Percentiles rank a stretch among this genome's conserved stretches.
Conservation (phyloP, 805 yeast genomes). For the Starmerella ratchasimensis region DNA sequence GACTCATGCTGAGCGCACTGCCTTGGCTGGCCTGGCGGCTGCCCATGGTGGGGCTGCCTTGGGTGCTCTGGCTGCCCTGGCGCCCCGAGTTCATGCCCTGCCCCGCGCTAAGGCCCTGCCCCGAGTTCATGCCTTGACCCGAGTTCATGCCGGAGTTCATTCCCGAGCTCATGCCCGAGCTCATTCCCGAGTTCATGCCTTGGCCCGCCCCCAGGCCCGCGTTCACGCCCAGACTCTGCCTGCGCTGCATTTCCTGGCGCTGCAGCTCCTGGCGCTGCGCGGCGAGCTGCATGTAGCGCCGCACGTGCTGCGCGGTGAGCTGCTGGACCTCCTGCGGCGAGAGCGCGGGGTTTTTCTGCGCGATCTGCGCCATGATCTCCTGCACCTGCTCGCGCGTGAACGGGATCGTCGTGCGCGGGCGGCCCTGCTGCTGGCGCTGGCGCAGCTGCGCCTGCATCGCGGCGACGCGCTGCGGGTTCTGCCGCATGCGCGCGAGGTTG, state of each 20-base stretch:
- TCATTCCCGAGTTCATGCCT: slow-evolving; percentile 8
- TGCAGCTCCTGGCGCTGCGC: slow-evolving; percentile 4
- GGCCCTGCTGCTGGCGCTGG: not conserved
- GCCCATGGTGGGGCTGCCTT: not conserved
- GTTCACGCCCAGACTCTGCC: too few species aligned
- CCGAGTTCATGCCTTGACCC: too few species aligned
- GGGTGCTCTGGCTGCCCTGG: not conserved
- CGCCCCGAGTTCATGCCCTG: too few species aligned
- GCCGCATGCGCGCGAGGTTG: not conserved
- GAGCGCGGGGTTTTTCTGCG: slow-evolving; percentile 16
- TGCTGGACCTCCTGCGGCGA: slow-evolving; percentile 20
- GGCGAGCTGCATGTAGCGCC: slow-evolving; percentile 17
- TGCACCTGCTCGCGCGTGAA: slow-evolving; percentile 17
- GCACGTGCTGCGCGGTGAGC: slow-evolving; percentile 17
- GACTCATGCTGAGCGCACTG: too few species aligned
- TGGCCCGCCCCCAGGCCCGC: not conserved
- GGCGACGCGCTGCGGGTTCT: not conserved
- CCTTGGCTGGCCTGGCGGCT: not conserved
- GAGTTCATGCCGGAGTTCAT: not conserved
- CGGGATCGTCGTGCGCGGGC: slow-evolving; percentile 9
- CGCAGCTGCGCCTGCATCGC: not conserved
- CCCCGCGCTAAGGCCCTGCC: too few species aligned
- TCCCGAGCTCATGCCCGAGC: slow-evolving; percentile 2
- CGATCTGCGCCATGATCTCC: slow-evolving; percentile 17
- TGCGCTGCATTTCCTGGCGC: slow-evolving; percentile 1